Evolutionary conservation across 225 moss, liverwort and hornwort genomes (phyloP).

Genomic region (Pseudisothecium myosuroides): DNA sequence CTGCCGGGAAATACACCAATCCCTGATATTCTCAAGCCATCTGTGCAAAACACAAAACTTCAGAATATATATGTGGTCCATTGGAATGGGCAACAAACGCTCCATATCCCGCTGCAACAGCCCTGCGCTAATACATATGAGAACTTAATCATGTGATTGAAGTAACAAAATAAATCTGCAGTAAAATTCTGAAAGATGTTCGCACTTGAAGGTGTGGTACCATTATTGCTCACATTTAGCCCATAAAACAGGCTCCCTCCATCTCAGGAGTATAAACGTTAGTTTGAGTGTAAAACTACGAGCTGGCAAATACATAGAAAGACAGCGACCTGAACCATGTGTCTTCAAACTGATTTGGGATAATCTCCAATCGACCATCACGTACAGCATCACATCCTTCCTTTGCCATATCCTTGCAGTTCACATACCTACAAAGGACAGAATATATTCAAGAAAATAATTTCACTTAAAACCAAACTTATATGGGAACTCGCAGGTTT

Average conservation of each 20-base stretch:
- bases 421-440: conserved; percentile 40
- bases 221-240: neutral
- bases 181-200: neutral
- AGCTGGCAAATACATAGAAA: neutral
- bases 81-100: neutral
- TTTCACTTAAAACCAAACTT: neutral
- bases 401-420: conserved; percentile 67
- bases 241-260: neutral
- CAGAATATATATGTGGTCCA: neutral
- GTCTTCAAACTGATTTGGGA: conserved; percentile 77
- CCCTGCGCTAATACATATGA: neutral
- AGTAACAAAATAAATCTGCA: neutral
- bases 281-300: neutral
- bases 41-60: conserved; percentile 15
- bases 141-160: neutral
- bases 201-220: neutral
- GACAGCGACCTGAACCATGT: conserved; percentile 82
- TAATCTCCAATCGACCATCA: conserved; percentile 57
- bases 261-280: neutral
- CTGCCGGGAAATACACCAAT: conserved; percentile 95
- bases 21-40: conserved; percentile 85
- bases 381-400: conserved; percentile 70
- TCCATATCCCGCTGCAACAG: neutral
- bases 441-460: neutral
- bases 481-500: neutral